Evolutionary conservation across 1,139 yeast genomes (phyloP).

Genomic region (Pichia sp.): DNA sequence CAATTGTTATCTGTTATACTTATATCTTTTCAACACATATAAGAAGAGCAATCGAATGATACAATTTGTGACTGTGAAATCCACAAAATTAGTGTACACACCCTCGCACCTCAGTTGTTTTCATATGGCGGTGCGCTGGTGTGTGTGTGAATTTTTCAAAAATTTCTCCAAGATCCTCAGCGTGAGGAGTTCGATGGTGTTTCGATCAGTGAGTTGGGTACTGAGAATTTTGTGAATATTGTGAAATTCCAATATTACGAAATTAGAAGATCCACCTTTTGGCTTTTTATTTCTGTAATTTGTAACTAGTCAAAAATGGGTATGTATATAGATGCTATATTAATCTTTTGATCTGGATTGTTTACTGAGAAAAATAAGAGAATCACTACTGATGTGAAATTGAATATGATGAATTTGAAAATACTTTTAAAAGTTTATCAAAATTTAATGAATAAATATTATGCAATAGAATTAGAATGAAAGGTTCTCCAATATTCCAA

Average conservation of each 20-base stretch:
- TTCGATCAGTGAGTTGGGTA: background rate
- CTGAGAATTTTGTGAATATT: background rate
- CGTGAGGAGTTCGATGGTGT: background rate
- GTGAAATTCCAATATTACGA: too few species aligned
- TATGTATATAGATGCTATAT: too few species aligned
- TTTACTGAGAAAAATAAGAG: too few species aligned
- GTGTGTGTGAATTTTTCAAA: background rate
- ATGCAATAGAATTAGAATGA: too few species aligned
- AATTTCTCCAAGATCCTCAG: background rate
- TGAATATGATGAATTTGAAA: too few species aligned
- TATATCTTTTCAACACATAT: background rate
- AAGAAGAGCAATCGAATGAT: background rate
- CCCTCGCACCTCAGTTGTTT: background rate
- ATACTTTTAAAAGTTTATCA: too few species aligned
- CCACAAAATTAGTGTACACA: background rate
- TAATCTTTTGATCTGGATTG: too few species aligned
- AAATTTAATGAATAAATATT: too few species aligned
- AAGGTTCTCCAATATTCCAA: too few species aligned
- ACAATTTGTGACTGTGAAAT: background rate
- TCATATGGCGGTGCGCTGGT: background rate
- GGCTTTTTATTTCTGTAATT: background rate
- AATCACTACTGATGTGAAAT: too few species aligned
- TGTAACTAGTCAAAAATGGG: slow-evolving; percentile 14
- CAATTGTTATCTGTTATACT: too few species aligned
- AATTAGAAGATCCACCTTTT: background rate